Percentiles rank a stretch among this genome's conserved stretches.
These are phyloP conservation scores for Taphrina wiesneri DNA, from an alignment of 1,139 yeast genomes.

Conservation along the genomic window DNA sequence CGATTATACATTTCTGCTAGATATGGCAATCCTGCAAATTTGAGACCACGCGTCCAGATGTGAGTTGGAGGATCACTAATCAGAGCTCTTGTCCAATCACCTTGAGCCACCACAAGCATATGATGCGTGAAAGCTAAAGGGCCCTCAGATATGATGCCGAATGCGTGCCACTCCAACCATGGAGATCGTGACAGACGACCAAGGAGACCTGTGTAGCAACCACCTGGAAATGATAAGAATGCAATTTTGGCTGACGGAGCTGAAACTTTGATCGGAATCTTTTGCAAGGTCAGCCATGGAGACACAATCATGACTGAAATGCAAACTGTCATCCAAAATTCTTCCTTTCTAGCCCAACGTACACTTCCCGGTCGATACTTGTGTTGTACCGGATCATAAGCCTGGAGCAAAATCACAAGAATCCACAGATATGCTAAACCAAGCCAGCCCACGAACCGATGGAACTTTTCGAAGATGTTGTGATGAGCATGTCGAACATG, in stretches of 20 bases:
- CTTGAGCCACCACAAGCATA: conserved; percentile 33
- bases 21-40: conserved; percentile 28
- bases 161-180: conserved; percentile 32
- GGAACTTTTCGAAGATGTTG: conserved; percentile 22
- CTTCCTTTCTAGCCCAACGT: not conserved
- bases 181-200: conserved; percentile 26
- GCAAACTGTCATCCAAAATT: conserved; percentile 22
- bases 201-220: conserved; percentile 27
- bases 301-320: conserved; percentile 22
- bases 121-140: conserved; percentile 28
- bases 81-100: conserved; percentile 29
- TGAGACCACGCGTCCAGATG: conserved; percentile 31
- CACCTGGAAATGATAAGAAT: conserved; percentile 29
- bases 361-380: conserved; percentile 5
- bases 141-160: conserved; percentile 31
- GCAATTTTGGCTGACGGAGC: conserved; percentile 28
- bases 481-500: conserved; percentile 24
- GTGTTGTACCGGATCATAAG: conserved; percentile 1
- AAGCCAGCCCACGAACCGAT: conserved; percentile 30
- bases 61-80: conserved; percentile 24
- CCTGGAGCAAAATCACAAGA: conserved; percentile 20
- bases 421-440: conserved; percentile 28
- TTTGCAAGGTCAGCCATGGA: conserved; percentile 27
- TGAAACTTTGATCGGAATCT: conserved; percentile 20
- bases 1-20: conserved; percentile 30